phyloP scores from a whole-genome alignment of 805 yeast species.

The Torulaspora microellipsoides region DNA sequence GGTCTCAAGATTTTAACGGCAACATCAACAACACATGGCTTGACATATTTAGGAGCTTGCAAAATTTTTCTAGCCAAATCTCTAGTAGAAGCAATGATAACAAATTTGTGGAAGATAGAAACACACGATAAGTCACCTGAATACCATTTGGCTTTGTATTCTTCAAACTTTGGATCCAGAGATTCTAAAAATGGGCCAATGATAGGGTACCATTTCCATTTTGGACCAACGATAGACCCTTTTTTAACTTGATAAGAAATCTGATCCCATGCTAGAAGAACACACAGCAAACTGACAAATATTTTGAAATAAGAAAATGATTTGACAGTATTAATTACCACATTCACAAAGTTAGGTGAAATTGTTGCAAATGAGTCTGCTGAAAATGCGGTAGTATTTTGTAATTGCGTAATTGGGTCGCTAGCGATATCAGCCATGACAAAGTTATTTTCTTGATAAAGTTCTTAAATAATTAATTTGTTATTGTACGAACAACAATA shows the following conservation, averaged over 20 bases:
- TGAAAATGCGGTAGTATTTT: conserved; percentile 5
- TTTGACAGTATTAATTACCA: conserved; percentile 16
- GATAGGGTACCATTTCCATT: conserved; percentile 83
- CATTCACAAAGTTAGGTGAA: conserved; percentile 1
- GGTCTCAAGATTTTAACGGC: conserved; percentile 93
- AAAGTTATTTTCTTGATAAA: too few relatives aligned
- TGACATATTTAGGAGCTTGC: conserved; percentile 79
- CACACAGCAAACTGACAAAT: conserved; percentile 42
- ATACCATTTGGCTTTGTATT: conserved; percentile 88
- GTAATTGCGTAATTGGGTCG: conserved; percentile 11
- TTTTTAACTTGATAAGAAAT: conserved; percentile 73
- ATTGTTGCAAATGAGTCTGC: background rate
- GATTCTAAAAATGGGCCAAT: conserved; percentile 96
- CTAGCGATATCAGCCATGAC: conserved; percentile 11
- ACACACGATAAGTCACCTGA: conserved; percentile 95
- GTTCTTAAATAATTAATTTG: too few relatives aligned
- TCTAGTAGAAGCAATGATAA: conserved; percentile 84
- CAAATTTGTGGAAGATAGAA: conserved; percentile 96
- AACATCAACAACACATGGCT: conserved; percentile 97
- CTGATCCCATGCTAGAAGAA: conserved; percentile 63
- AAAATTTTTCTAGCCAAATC: conserved; percentile 85
- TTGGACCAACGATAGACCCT: conserved; percentile 89
- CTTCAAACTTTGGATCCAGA: conserved; percentile 92
- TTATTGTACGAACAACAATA: too few relatives aligned
- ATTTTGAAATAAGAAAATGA: conserved; percentile 52